Conservation (phyloP, 169 alveolate genomes). For the Prorocentrum cordatum region DNA sequence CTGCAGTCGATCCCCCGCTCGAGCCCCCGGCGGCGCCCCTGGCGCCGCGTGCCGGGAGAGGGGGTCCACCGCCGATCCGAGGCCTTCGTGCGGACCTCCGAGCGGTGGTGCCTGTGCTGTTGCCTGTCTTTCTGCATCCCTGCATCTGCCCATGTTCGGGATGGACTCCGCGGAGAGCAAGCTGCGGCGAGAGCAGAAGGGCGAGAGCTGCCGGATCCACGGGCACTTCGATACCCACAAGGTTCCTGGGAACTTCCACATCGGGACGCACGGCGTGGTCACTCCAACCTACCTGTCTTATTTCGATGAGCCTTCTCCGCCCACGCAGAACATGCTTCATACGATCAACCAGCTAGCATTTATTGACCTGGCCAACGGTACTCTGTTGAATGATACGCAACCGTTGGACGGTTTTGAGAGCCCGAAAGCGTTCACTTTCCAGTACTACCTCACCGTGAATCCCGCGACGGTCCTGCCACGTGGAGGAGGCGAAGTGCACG, state of each 20-base stretch:
- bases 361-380: background rate
- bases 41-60: too few relatives aligned
- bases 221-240: slow-evolving; percentile 38
- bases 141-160: slow-evolving; percentile 49
- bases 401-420: slow-evolving; percentile 9
- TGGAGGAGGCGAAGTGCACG: too few relatives aligned
- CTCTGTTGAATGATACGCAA: background rate
- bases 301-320: slow-evolving; percentile 37
- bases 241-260: slow-evolving; percentile 62
- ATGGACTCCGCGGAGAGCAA: slow-evolving; percentile 1
- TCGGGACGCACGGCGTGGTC: slow-evolving; percentile 31
- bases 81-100: too few relatives aligned
- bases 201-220: slow-evolving; percentile 31
- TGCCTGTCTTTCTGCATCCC: too few relatives aligned
- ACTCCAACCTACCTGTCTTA: background rate
- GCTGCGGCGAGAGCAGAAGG: slow-evolving; percentile 31
- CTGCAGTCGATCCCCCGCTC: too few relatives aligned
- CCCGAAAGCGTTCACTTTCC: slow-evolving; percentile 55
- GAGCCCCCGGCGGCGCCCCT: too few relatives aligned
- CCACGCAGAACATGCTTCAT: slow-evolving; percentile 56
- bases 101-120: too few relatives aligned
- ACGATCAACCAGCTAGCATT: slow-evolving; percentile 46
- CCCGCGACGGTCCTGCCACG: background rate
- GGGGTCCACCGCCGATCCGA: too few relatives aligned
- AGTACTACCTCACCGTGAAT: background rate